These are phyloP conservation scores for Mycena belliarum DNA, from an alignment of 768 basidiomycete genomes.

Conservation along the genomic window DNA sequence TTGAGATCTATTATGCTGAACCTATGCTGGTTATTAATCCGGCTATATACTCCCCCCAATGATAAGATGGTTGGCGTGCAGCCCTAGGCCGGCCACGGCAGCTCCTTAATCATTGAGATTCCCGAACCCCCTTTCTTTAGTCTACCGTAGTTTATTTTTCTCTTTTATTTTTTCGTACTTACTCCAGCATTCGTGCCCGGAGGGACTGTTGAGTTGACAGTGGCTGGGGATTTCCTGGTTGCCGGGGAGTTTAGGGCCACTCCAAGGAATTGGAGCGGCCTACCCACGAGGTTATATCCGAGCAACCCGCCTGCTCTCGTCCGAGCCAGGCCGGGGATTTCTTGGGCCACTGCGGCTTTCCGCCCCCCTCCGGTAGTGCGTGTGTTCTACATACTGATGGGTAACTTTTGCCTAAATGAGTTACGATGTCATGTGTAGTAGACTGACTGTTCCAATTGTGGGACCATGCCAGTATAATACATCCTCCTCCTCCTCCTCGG, in stretches of 20 bases:
- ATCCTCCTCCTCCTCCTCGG: too few species aligned
- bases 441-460: too few species aligned
- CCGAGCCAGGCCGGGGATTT: constrained; percentile 3
- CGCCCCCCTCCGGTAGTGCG: constrained; percentile 9
- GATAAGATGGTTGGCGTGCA: not conserved
- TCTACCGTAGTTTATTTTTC: not conserved
- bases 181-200: not conserved
- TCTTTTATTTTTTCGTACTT: not conserved
- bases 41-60: not conserved
- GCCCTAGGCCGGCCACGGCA: not conserved
- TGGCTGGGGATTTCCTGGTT: not conserved
- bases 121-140: not conserved
- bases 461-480: too few species aligned
- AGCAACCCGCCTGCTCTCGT: constrained; percentile 3
- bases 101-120: not conserved
- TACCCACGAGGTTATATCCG: not conserved
- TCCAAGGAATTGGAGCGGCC: not conserved
- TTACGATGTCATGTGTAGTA: too few species aligned
- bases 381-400: not conserved
- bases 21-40: not conserved
- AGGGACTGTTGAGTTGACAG: constrained; percentile 7
- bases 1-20: not conserved
- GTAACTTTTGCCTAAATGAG: not conserved
- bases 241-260: not conserved
- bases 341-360: not conserved